Base-by-base conservation (phyloP, 768 basidiomycete genomes). In the Macrolepiota dolichaula region DNA sequence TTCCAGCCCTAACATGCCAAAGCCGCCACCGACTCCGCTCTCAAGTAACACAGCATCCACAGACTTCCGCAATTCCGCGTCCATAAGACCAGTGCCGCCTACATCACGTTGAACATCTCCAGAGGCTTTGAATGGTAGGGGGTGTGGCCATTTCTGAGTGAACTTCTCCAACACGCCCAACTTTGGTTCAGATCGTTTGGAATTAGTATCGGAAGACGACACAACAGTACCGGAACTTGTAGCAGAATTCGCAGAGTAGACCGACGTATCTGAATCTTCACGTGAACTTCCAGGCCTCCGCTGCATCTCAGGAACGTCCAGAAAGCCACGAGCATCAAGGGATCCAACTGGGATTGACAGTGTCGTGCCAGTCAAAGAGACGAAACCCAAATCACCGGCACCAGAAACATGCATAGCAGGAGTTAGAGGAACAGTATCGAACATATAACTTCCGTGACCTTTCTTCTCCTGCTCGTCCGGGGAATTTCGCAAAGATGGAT, bases 131-230 rank as follows among this genome's bases (percentile, higher is more conserved):
- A 77, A 52, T 13, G 71, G 70, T 38, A 66, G 73, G 29, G 81
- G 82, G 10, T 72, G 69, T 0, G 82, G 82, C 78, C 82, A 84
- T 66, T 83, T 84, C 51, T 76, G 69, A 4, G 83, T 84, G 61
- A 84, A 79, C 63, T 78, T 81, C 57, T 74, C 72, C 17, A 72
- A 76, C 7, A 32, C 29, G 29, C 72, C 73, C 32, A 76, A 11
- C 13, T 51, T 27, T 17, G n/a, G 51, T 12, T 6, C 50, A 25
- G 25, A 12, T 12, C 19, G 40, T 15, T 13, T n/a, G 9, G 40
- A 9, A 13, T 5, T 2, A 42, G 24, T 7, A n/a, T 27, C 51
- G 25, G 25, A 29, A 44, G 51, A 56, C 10, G 55, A 52, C 1
- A 35, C 38, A n/a, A n/a, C 51, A 12, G 40, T 53, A 15, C 19